phyloP scores from a whole-genome alignment of 2,329 filamentous ascomycete species.

The Huntiella abstrusa region DNA sequence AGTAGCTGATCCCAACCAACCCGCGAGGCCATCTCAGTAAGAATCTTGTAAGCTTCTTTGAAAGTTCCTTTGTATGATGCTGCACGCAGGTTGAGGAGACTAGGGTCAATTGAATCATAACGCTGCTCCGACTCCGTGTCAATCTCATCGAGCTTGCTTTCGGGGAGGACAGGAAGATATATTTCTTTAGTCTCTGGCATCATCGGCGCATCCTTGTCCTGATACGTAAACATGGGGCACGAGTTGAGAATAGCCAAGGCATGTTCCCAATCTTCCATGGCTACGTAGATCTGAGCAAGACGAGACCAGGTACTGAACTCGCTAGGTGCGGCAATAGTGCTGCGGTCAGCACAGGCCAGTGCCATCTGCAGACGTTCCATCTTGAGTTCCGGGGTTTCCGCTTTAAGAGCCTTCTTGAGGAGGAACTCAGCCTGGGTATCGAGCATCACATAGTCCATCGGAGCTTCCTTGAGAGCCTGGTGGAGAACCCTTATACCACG shows the following conservation, averaged over 20 bases:
- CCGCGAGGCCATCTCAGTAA: conserved; percentile 89
- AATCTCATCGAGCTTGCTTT: conserved; percentile 87
- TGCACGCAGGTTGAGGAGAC: conserved; percentile 67
- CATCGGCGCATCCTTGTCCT: conserved; percentile 87
- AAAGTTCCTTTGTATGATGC: conserved; percentile 90
- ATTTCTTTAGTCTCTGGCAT: conserved; percentile 88
- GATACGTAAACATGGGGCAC: conserved; percentile 98
- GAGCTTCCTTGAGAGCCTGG: conserved; percentile 71
- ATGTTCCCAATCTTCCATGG: conserved; percentile 90
- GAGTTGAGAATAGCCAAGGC: conserved; percentile 91
- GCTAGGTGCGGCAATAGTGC: conserved; percentile 85
- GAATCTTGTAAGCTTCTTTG: conserved; percentile 76
- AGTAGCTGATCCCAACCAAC: conserved; percentile 96
- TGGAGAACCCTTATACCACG: conserved; percentile 76
- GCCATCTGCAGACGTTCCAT: conserved; percentile 64
- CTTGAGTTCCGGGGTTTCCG: conserved; percentile 33
- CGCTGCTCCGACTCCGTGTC: conserved; percentile 74
- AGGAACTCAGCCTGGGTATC: conserved; percentile 89
- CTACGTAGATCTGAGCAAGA: conserved; percentile 81
- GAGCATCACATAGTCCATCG: conserved; percentile 95
- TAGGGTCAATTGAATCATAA: conserved; percentile 77
- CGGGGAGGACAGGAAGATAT: conserved; percentile 66
- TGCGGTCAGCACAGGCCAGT: conserved; percentile 79
- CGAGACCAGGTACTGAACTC: conserved; percentile 96
- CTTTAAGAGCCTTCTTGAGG: conserved; percentile 54